Conservation (phyloP, 2,329 filamentous ascomycete genomes). For the Botrytis byssoidea region DNA sequence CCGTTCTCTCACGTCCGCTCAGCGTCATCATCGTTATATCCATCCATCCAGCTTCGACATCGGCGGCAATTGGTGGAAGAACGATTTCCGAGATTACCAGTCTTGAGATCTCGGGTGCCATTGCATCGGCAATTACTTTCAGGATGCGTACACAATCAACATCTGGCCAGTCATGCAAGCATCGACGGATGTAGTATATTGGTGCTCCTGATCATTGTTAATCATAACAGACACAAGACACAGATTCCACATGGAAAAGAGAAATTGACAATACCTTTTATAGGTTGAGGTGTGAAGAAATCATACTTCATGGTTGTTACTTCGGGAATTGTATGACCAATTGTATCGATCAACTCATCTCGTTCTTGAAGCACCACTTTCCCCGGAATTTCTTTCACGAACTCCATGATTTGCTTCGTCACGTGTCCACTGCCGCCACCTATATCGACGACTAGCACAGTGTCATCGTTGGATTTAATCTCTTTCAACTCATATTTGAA, state of each 20-base stretch:
- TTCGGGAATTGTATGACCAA: constrained; percentile 31
- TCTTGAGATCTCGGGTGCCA: not conserved
- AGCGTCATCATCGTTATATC: constrained; percentile 44
- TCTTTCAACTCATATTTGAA: constrained; percentile 29
- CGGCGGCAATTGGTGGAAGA: constrained; percentile 40
- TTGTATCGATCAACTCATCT: constrained; percentile 35
- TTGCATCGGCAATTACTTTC: constrained; percentile 15
- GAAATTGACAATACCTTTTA: constrained; percentile 27
- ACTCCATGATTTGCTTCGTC: constrained; percentile 38
- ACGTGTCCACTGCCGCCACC: constrained; percentile 45
- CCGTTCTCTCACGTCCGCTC: constrained; percentile 41
- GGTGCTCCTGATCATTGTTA: constrained; percentile 20
- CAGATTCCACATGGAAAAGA: not conserved
- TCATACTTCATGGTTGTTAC: constrained; percentile 37
- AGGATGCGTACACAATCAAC: constrained; percentile 29
- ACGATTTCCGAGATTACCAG: constrained; percentile 48
- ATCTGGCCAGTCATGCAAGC: constrained; percentile 44
- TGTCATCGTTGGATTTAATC: constrained; percentile 29
- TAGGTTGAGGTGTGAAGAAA: constrained; percentile 37
- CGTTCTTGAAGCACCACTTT: constrained; percentile 45
- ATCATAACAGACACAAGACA: not conserved
- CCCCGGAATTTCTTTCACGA: constrained; percentile 39
- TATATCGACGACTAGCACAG: constrained; percentile 42
- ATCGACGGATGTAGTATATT: constrained; percentile 42
- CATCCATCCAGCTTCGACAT: constrained; percentile 37